These are phyloP conservation scores for Lolium multiflorum DNA, from an alignment of 176 grass and related monocot genomes.

Conservation along the genomic window DNA sequence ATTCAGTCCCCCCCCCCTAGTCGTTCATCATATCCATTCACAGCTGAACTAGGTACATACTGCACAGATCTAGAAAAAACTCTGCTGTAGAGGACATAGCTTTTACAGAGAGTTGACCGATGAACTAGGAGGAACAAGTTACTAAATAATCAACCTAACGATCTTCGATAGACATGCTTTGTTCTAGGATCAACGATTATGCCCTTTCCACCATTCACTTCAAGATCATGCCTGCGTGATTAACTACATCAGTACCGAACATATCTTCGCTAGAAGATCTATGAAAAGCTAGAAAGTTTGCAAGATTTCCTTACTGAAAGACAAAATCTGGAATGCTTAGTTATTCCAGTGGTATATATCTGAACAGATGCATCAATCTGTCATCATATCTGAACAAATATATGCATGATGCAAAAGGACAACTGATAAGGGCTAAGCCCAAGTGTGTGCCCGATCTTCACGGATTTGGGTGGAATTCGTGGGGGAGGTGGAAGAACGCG, in stretches of 20 bases:
- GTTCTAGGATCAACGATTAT: slow-evolving; percentile 82
- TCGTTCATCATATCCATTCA: too few species aligned
- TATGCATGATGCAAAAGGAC: not conserved
- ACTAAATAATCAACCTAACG: slow-evolving; percentile 59
- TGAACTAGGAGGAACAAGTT: not conserved
- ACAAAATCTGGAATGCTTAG: slow-evolving; percentile 97
- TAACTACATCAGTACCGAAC: slow-evolving; percentile 25
- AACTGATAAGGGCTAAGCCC: too few species aligned
- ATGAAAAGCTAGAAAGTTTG: not conserved
- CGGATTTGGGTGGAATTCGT: too few species aligned
- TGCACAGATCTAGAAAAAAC: slow-evolving; percentile 33
- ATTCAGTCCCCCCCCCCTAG: too few species aligned
- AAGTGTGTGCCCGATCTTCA: too few species aligned
- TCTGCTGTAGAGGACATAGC: slow-evolving; percentile 21
- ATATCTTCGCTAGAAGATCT: slow-evolving; percentile 7
- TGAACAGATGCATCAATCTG: slow-evolving; percentile 85
- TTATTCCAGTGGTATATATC: slow-evolving; percentile 90
- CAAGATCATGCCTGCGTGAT: slow-evolving; percentile 82
- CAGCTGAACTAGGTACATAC: slow-evolving; percentile 52
- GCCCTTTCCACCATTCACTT: slow-evolving; percentile 97
- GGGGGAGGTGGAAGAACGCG: too few species aligned
- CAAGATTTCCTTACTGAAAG: slow-evolving; percentile 78
- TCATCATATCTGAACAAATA: slow-evolving; percentile 54
- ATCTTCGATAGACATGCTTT: slow-evolving; percentile 91
- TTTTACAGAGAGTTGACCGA: slow-evolving; percentile 21